Evolutionary conservation across 2,329 filamentous ascomycete species (phyloP), one percentile per base, ranked within the genome.

Genomic region (Xylariaceae sp.): DNA sequence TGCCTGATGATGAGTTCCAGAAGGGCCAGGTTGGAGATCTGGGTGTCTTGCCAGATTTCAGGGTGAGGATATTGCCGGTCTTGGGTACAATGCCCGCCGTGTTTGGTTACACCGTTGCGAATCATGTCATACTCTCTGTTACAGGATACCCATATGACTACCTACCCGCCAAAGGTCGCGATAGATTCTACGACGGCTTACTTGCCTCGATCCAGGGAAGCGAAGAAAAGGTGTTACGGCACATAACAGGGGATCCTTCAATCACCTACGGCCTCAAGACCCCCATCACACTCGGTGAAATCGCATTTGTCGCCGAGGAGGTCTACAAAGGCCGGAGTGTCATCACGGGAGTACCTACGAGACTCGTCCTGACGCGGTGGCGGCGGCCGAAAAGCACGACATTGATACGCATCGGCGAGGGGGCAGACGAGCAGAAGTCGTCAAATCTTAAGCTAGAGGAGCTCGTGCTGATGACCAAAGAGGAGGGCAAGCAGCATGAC

Each of bases 71-170:
- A 46, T 69, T 98, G 7, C 93, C 93, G 0, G 93, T 98, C 0
- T 71, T 98, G 3, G 93, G 93, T 1, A 98, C 93, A 0, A 96
- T 98, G 91, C 93, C 93, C 0, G 92, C 93, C 2, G 85, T 97
- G 1, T 98, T 98, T 64, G 93, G 93, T 7, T 86, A 96, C 45
- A 87, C 86, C 0, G 81, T 88, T 7, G 93, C 93, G 4, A 98
- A 97, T 67, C 89, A 97, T 63, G 82, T 97, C 48, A 92, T 98
- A 54, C 77, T 95, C 45, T 80, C 82, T 47, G 79, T 97, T 37
- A 73, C 77, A 5, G 87, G 83, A 6, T 98, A 98, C 59, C 93
- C 93, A 0, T 79, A 86, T 38, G 90, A 95, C 52, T 95, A 93
- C 63, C 71, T 88, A 0, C 81, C 84, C 0, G 82, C 80, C 42